phyloP scores from a whole-genome alignment of 768 basidiomycete genomes.

The Pulveroboletus sp. region DNA sequence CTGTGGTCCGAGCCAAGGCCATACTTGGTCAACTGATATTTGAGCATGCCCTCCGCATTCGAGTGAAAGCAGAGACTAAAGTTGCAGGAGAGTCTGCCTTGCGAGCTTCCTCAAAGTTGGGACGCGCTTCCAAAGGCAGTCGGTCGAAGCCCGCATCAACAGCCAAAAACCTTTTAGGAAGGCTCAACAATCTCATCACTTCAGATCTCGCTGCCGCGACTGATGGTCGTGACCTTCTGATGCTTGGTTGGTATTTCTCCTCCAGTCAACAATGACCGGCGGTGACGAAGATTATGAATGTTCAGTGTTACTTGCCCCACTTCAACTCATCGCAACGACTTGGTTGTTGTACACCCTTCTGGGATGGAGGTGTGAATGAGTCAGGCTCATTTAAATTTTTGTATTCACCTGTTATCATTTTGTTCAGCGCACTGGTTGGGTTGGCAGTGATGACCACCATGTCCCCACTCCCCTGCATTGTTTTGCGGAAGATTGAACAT shows the following conservation, averaged over 20 bases:
- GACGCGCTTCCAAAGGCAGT: not conserved
- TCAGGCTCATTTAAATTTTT: too few species aligned
- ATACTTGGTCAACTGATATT: conserved; percentile 4
- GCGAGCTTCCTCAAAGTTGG: too few species aligned
- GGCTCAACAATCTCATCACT: conserved; percentile 3
- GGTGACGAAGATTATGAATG: not conserved
- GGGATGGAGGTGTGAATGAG: not conserved
- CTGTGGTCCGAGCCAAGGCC: conserved; percentile 1
- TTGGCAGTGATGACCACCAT: not conserved
- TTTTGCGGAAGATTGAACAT: not conserved
- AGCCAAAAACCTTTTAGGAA: not conserved
- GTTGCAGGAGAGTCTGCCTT: not conserved
- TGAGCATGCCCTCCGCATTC: conserved; percentile 1
- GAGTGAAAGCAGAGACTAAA: not conserved
- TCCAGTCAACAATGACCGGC: not conserved
- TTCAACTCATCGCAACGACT: not conserved
- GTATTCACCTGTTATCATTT: not conserved
- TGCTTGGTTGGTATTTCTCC: not conserved
- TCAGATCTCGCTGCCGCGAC: not conserved
- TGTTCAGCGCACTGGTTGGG: not conserved
- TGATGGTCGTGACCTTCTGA: conserved; percentile 2
- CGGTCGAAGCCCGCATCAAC: not conserved
- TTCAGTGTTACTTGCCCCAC: not conserved
- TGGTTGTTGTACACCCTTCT: conserved; percentile 3
- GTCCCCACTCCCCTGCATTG: not conserved